Evolutionary conservation across 345 rosid genomes (phyloP), one percentile per base, ranked within the genome.

Genomic region (Camelina hispida): DNA sequence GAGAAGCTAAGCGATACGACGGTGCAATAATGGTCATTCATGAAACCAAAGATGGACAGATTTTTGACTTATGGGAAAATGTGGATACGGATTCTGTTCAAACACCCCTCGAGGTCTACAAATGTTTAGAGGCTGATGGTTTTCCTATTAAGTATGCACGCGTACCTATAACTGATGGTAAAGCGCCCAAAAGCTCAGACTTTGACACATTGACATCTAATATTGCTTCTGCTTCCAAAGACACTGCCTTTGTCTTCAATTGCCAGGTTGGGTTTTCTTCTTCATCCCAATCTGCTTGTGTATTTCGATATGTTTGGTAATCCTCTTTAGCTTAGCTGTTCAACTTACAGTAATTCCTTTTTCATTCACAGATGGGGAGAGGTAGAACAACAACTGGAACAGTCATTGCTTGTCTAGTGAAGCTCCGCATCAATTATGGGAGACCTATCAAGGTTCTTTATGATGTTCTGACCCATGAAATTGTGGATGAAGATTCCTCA

Each of bases 331-430:
- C 13, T 37, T 25, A 3, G 48, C 40, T 60, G 46, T 61, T 55
- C 5, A 15, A 22, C 70, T 60, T 30, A 67, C 40, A 17, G 4
- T 44, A 37, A 64, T 70, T 64, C 32, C 40, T 42, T 57, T 62
- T 77, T 69, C 13, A 34, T 46, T 76, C 62, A 46, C 84, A 94
- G 97, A 95, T 95, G 97, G 99, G 99, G 71, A 92, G 89, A 83
- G 99, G 99, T 80, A 92, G 99, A 84, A 95, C 99, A n/a, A 95
- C 99, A 20, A 89, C 97, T 57, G 99, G 97, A 64, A 91, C 99
- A 69, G 99, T 91, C 57, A 91, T 95, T 79, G 99, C 99, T 46
- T 95, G 99, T 82, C 97, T 95, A 80, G 82, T 95, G 67, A 88
- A 91, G 81, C 97, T 88, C 69, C 86, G 97, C 51, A 85, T 95